These are phyloP conservation scores for Moesziomyces parantarcticus DNA, from an alignment of 1,284 basidiomycete genomes.

Conservation along the genomic window DNA sequence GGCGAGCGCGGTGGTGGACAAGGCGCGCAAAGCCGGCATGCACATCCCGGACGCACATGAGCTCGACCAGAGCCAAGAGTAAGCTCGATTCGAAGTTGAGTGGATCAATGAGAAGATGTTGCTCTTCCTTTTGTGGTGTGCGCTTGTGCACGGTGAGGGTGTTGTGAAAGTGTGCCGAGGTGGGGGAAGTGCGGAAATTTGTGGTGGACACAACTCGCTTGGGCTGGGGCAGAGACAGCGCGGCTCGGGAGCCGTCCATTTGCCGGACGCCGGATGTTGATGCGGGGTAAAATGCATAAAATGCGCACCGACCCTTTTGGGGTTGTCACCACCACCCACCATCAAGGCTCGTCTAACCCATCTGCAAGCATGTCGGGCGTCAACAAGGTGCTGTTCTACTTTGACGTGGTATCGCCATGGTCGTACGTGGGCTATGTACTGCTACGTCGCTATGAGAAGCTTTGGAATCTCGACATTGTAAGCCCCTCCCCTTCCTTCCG, in stretches of 20 bases:
- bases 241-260: background rate
- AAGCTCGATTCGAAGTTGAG: background rate
- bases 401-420: slow-evolving; percentile 66
- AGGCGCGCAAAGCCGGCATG: slow-evolving; percentile 76
- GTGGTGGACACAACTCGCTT: slow-evolving; percentile 5
- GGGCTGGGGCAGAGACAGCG: background rate
- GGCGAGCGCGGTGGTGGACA: slow-evolving; percentile 75
- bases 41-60: slow-evolving; percentile 71
- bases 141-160: too few species aligned
- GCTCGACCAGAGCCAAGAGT: slow-evolving; percentile 9
- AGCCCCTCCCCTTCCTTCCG: background rate
- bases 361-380: slow-evolving; percentile 13
- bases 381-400: slow-evolving; percentile 57
- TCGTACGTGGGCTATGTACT: slow-evolving; percentile 57
- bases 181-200: slow-evolving; percentile 1
- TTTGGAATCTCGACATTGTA: slow-evolving; percentile 57
- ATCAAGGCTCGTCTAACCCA: background rate
- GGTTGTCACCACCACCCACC: background rate
- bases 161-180: background rate
- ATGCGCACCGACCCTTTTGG: background rate
- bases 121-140: too few species aligned
- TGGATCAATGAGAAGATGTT: background rate
- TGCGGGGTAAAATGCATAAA: slow-evolving; percentile 18
- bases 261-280: background rate
- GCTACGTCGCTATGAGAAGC: slow-evolving; percentile 47